Evolutionary conservation across 129 eudicot genomes (phyloP).

Genomic region (Oenanthe sinensis): DNA sequence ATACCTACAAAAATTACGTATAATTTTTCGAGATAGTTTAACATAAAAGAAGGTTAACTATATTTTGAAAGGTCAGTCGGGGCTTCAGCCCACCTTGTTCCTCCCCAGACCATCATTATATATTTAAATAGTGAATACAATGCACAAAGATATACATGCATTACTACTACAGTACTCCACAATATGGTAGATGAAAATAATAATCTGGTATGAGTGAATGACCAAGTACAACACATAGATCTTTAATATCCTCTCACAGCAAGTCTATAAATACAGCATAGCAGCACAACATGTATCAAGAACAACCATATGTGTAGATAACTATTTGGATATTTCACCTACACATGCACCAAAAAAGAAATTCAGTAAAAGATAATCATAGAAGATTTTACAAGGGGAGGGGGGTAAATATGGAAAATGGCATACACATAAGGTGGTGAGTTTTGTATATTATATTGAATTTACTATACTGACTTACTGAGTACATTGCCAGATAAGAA

Average conservation of each 20-base stretch:
- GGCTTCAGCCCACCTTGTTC: no score
- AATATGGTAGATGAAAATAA: neutral
- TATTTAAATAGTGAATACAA: neutral
- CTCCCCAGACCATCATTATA: no score
- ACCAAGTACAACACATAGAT: neutral
- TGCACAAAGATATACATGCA: neutral
- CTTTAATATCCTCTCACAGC: neutral
- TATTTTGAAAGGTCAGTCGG: no score
- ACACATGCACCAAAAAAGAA: neutral
- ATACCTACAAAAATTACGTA: no score
- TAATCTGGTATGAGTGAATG: neutral
- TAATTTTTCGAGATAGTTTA: no score
- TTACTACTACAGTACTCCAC: neutral
- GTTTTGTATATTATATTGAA: neutral
- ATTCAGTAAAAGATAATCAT: neutral
- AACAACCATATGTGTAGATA: neutral
- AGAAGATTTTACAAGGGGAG: neutral
- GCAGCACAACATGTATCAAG: no score
- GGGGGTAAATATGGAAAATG: neutral
- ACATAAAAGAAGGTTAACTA: no score
- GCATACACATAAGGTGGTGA: neutral
- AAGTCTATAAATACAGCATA: no score
- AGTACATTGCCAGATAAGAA: neutral
- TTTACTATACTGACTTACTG: slow-evolving; percentile 1
- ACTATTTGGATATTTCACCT: neutral